Conservation (phyloP, 2,329 filamentous ascomycete genomes). For the Beauveria varroae region DNA sequence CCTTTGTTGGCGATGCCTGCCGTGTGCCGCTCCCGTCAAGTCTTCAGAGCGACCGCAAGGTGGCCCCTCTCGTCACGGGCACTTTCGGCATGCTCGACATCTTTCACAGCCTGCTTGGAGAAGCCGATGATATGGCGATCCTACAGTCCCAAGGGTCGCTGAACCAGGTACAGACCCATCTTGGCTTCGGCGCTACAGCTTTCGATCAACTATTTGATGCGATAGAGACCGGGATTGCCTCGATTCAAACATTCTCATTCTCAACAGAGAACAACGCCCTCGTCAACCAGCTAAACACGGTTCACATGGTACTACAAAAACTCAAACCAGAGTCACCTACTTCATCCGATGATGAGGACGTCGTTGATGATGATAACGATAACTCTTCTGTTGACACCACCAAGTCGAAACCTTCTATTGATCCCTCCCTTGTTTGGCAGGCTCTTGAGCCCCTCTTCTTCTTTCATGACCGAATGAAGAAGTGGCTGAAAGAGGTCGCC, state of each 20-base stretch:
- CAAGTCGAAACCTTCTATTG: constrained; percentile 14
- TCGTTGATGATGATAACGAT: constrained; percentile 13
- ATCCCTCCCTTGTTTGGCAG: constrained; percentile 56
- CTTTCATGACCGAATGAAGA: constrained; percentile 33
- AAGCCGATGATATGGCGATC: constrained; percentile 58
- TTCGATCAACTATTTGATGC: constrained; percentile 24
- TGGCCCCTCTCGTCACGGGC: constrained; percentile 63
- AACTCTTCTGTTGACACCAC: constrained; percentile 9
- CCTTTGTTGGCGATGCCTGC: constrained; percentile 28
- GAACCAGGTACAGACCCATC: constrained; percentile 66
- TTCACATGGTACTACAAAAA: constrained; percentile 21
- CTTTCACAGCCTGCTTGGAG: constrained; percentile 57
- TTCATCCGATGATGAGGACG: constrained; percentile 15
- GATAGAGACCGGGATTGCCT: constrained; percentile 19
- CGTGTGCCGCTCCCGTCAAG: constrained; percentile 42
- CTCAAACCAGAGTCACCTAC: constrained; percentile 16
- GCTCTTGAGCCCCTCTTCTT: constrained; percentile 76
- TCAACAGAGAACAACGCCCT: constrained; percentile 18
- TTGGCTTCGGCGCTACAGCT: constrained; percentile 47
- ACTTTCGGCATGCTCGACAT: constrained; percentile 50
- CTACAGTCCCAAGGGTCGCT: constrained; percentile 49
- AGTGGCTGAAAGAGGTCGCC: constrained; percentile 64
- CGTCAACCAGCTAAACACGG: constrained; percentile 20
- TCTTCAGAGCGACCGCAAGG: constrained; percentile 39
- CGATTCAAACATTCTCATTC: constrained; percentile 19